Percentiles rank a stretch among this genome's conserved stretches.
Evolutionary conservation across 2,329 filamentous ascomycete genomes (phyloP).

Genomic region (Fusarium robinianum): DNA sequence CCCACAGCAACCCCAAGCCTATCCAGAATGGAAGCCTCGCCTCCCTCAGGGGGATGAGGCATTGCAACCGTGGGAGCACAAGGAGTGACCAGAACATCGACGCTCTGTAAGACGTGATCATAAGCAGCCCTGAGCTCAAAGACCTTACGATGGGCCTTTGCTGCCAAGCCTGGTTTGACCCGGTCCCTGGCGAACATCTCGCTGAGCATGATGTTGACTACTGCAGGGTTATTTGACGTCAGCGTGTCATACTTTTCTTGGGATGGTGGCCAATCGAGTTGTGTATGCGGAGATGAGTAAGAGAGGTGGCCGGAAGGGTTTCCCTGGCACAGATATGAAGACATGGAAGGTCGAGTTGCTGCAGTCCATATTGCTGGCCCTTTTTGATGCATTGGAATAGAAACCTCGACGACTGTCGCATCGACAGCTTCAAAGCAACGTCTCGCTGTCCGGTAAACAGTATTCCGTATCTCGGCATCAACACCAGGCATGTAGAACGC

Average conservation of each 20-base stretch:
- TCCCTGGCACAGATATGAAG: slow-evolving; percentile 38
- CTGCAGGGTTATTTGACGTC: slow-evolving; percentile 49
- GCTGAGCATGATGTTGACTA: slow-evolving; percentile 53
- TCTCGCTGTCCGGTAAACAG: slow-evolving; percentile 42
- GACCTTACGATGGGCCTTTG: slow-evolving; percentile 53
- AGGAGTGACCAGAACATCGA: slow-evolving; percentile 56
- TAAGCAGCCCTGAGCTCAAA: slow-evolving; percentile 48
- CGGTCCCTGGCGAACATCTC: slow-evolving; percentile 37
- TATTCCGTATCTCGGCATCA: slow-evolving; percentile 45
- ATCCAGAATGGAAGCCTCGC: slow-evolving; percentile 37
- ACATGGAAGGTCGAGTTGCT: slow-evolving; percentile 43
- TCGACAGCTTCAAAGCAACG: slow-evolving; percentile 45
- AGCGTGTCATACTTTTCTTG: slow-evolving; percentile 50
- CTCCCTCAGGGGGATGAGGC: slow-evolving; percentile 36
- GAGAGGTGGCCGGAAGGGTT: slow-evolving; percentile 41
- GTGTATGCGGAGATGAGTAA: slow-evolving; percentile 41
- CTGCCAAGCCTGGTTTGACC: slow-evolving; percentile 39
- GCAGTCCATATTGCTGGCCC: slow-evolving; percentile 45
- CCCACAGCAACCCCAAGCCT: slow-evolving; percentile 51
- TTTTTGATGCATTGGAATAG: slow-evolving; percentile 52
- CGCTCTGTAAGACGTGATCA: slow-evolving; percentile 48
- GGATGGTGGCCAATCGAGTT: slow-evolving; percentile 43
- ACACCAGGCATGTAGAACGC: slow-evolving; percentile 47
- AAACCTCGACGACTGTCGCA: slow-evolving; percentile 50
- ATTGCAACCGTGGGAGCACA: slow-evolving; percentile 51